These are phyloP conservation scores for Phytophthora vignae DNA, from an alignment of 352 stramenopile genomes.

Conservation along the genomic window DNA sequence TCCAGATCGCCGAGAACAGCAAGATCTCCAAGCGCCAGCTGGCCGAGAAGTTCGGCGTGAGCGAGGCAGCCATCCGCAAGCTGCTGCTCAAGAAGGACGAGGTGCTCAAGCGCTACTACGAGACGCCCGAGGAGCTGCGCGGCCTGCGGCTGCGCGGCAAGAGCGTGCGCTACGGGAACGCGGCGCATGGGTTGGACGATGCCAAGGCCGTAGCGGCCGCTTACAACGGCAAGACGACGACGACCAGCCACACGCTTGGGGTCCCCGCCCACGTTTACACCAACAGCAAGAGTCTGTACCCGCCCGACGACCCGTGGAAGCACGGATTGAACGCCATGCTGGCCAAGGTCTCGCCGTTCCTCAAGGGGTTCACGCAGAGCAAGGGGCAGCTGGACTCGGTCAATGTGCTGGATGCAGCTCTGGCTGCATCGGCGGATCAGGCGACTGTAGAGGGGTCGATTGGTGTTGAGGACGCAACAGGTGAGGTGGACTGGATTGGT, in stretches of 20 bases:
- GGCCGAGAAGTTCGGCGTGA: conserved; percentile 81
- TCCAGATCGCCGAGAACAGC: conserved; percentile 81
- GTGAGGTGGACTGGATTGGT: conserved; percentile 62
- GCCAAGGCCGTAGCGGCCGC: background rate
- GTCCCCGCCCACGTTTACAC: conserved; percentile 4
- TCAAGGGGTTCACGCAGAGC: conserved; percentile 63
- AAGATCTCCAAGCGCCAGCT: conserved; percentile 84
- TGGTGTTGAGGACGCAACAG: background rate
- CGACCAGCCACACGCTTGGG: conserved; percentile 1
- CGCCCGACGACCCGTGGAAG: conserved; percentile 76
- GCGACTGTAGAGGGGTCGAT: background rate
- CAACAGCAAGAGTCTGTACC: conserved; percentile 58
- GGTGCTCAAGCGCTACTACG: conserved; percentile 82
- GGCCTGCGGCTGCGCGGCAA: conserved; percentile 77
- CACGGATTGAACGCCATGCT: conserved; percentile 58
- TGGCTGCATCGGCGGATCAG: conserved; percentile 17
- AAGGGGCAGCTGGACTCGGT: conserved; percentile 22
- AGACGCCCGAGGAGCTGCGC: conserved; percentile 78
- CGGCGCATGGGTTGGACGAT: background rate
- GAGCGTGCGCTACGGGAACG: conserved; percentile 37
- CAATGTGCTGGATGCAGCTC: conserved; percentile 22
- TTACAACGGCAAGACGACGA: background rate
- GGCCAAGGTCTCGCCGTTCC: conserved; percentile 65
- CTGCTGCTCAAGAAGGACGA: conserved; percentile 86
- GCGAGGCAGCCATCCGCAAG: conserved; percentile 82